phyloP scores from a whole-genome alignment of 75 land plant species.

The Cupressus sempervirens region DNA sequence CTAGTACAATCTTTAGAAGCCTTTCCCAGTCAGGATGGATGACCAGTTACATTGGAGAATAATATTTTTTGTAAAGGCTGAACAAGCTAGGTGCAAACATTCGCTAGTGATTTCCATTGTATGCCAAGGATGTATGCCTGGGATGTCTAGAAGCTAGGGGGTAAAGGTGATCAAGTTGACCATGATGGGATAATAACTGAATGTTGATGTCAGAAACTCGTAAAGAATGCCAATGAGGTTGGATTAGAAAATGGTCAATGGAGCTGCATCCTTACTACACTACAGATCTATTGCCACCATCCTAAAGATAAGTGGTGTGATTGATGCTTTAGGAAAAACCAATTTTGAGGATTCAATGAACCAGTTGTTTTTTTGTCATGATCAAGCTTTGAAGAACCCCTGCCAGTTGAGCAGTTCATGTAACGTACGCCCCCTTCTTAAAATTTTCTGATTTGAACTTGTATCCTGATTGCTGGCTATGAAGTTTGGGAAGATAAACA shows the following conservation, averaged over 20 bases:
- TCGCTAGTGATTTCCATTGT: background rate
- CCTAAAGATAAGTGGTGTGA: no score
- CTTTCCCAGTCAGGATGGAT: background rate
- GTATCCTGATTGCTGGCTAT: no score
- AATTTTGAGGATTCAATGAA: no score
- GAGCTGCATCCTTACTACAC: background rate
- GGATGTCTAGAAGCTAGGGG: background rate
- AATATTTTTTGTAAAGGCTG: background rate
- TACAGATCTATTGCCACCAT: background rate
- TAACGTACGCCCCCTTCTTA: no score
- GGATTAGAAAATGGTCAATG: background rate
- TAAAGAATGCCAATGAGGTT: background rate
- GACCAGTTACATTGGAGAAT: background rate
- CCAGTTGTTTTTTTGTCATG: no score
- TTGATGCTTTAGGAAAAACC: no score
- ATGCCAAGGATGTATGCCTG: background rate
- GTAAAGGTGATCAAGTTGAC: background rate
- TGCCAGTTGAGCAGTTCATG: no score
- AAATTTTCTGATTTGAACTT: no score
- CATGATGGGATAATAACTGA: background rate
- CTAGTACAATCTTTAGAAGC: background rate
- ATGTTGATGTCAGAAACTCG: background rate
- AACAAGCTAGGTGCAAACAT: background rate
- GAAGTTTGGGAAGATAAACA: no score
- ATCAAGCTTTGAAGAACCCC: no score